Evolutionary conservation across 2,329 filamentous ascomycete genomes (phyloP).

Genomic region (Podosphaera xanthii): DNA sequence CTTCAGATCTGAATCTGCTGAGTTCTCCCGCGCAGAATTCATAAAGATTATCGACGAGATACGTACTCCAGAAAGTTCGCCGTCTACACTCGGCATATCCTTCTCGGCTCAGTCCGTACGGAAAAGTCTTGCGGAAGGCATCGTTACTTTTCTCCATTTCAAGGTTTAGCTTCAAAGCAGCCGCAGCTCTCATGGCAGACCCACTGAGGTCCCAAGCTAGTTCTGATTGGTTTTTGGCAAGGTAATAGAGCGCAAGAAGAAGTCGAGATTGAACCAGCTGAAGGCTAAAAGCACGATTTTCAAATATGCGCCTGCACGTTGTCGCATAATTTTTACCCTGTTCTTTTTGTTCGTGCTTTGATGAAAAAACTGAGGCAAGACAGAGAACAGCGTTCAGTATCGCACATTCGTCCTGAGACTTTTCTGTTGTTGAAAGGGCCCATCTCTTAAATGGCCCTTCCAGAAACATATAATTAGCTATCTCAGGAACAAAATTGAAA

Average conservation of each 20-base stretch:
- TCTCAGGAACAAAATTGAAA: constrained; percentile 31
- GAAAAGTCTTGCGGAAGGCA: constrained; percentile 19
- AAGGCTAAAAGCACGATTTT: constrained; percentile 29
- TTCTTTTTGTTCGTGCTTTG: constrained; percentile 20
- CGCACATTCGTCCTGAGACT: constrained; percentile 31
- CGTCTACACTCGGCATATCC: constrained; percentile 43
- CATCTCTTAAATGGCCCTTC: constrained; percentile 28
- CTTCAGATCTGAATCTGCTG: constrained; percentile 35
- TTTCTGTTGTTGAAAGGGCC: constrained; percentile 23
- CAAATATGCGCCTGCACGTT: constrained; percentile 34
- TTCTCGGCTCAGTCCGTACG: constrained; percentile 32
- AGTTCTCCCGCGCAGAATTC: constrained; percentile 30
- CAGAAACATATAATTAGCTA: constrained; percentile 32
- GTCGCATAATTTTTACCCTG: constrained; percentile 25
- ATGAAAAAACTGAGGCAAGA: constrained; percentile 30
- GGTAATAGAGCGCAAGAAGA: constrained; percentile 43
- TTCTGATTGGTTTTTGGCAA: constrained; percentile 32
- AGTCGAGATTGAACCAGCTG: constrained; percentile 45
- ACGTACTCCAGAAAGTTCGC: constrained; percentile 50
- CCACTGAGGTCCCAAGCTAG: constrained; percentile 42
- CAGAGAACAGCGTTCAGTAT: constrained; percentile 36
- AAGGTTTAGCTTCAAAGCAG: constrained; percentile 37
- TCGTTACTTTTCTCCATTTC: constrained; percentile 30
- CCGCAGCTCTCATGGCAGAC: constrained; percentile 34
- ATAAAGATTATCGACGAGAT: constrained; percentile 44